Conservation (phyloP, 495 filamentous ascomycete species). For the Symbiotaphrina buchneri region DNA sequence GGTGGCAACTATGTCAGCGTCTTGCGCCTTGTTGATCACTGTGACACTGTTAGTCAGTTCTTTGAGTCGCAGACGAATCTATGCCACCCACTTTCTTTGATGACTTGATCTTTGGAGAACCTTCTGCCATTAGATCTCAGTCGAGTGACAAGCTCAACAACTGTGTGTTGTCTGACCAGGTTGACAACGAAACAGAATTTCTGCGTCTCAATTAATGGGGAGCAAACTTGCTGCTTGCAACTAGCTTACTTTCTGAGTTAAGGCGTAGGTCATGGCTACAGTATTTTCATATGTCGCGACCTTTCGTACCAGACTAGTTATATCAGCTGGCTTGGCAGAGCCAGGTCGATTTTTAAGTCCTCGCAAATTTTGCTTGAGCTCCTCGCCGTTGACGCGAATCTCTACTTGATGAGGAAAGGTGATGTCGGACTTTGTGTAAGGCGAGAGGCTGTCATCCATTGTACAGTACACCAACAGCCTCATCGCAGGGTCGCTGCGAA, state of each 20-base stretch:
- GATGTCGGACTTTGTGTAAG: conserved; percentile 42
- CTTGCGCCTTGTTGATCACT: conserved; percentile 67
- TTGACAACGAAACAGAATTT: conserved; percentile 55
- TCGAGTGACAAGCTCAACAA: conserved; percentile 44
- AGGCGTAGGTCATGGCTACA: conserved; percentile 72
- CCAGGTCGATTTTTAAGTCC: conserved; percentile 91
- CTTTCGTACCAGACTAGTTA: conserved; percentile 54
- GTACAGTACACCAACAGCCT: conserved; percentile 71
- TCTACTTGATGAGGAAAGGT: conserved; percentile 83
- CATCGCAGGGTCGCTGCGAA: conserved; percentile 27
- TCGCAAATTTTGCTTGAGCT: conserved; percentile 71
- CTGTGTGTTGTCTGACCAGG: conserved; percentile 47
- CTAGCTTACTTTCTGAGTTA: conserved; percentile 54
- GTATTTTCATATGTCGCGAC: conserved; percentile 47
- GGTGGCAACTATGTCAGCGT: conserved; percentile 71
- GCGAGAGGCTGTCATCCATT: conserved; percentile 24
- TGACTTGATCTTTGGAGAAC: conserved; percentile 60
- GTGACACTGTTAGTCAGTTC: background rate
- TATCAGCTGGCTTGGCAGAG: conserved; percentile 77
- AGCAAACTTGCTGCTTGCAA: conserved; percentile 1
- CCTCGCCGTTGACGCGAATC: conserved; percentile 69
- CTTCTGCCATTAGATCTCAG: conserved; percentile 41
- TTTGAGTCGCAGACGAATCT: background rate
- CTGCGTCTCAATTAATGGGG: conserved; percentile 17
- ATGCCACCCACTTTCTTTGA: conserved; percentile 53